These are phyloP conservation scores for Pontederia paniculata DNA, from an alignment of 176 grass and related monocot genomes.

Conservation along the genomic window DNA sequence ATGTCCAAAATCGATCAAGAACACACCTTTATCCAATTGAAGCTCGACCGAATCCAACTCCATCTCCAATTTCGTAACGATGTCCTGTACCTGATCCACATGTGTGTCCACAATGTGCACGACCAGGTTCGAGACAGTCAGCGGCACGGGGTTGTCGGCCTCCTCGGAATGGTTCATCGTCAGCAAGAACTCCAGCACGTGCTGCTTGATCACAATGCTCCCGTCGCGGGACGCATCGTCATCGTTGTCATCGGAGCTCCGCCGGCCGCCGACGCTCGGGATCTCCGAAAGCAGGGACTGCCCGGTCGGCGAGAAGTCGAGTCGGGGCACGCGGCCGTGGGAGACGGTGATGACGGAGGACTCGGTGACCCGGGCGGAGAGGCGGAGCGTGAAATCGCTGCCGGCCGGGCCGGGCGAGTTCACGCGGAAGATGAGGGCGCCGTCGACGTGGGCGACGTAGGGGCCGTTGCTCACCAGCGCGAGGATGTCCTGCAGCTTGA, in stretches of 20 bases:
- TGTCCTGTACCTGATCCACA: constrained; percentile 91
- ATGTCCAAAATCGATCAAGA: constrained; percentile 2
- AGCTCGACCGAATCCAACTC: constrained; percentile 79
- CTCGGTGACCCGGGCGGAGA: constrained; percentile 59
- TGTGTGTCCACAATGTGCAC: constrained; percentile 90
- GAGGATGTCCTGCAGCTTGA: constrained; percentile 93
- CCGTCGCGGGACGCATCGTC: constrained; percentile 16
- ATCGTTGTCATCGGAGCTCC: background rate
- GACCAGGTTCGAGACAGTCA: constrained; percentile 62
- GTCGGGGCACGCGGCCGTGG: constrained; percentile 62
- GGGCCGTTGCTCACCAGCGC: constrained; percentile 63
- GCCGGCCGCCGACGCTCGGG: constrained; percentile 38
- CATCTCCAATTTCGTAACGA: constrained; percentile 84
- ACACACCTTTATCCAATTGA: constrained; percentile 73
- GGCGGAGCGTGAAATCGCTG: constrained; percentile 60
- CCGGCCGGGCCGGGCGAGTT: constrained; percentile 60
- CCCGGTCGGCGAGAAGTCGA: constrained; percentile 50
- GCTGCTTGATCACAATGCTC: constrained; percentile 59
- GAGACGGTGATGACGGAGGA: constrained; percentile 71
- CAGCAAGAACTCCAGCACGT: constrained; percentile 82
- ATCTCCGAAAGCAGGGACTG: constrained; percentile 74
- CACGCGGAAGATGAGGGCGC: constrained; percentile 52
- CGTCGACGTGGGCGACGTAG: constrained; percentile 36
- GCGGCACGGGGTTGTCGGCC: constrained; percentile 75
- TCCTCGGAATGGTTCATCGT: constrained; percentile 91